Base-by-base conservation (phyloP, 78 protist species). In the Planoprotostelium fungivorum region DNA sequence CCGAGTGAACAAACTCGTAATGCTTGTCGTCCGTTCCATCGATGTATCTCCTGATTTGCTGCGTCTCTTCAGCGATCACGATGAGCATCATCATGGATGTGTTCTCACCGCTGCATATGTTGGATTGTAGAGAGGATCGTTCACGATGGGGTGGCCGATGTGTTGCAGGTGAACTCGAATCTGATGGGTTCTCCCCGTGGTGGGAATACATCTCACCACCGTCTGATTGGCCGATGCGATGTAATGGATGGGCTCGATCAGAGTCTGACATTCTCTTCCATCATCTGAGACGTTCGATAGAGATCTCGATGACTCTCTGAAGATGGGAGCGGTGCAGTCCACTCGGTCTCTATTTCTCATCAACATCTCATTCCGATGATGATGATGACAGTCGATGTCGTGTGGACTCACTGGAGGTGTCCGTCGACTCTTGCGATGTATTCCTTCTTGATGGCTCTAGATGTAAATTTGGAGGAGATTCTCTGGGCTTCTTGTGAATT, bases 111-210 rank as follows among this genome's bases (percentile, higher is more conserved):
- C 73, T 5, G 73, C 73, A 16, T 51, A 16, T 51, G 5, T 51
- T 5, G 5, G 31, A 63, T 92, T 92, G 86, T 97, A 97, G 0
- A 94, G 0, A 29, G 97, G 94, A 84, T 97, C 99, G 84, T 97
- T 93, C 37, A 36, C 84, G 37, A 97, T 97, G 35, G 99, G 99
- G 35, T 85, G 84, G 28, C 96, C 96, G 0, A 89, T 1, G 91
- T 93, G 63, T 86, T 92, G 93, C 1, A 97, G 91, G 37, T 97
- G 99, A 1, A 97, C 73, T 1, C 99, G 94, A n/a, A 97, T 96
- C 86, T 97, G 99, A 85, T 97, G 99, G 1, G 94, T 95, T 34
- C 99, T 86, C 35, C 99, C 99, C 0, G 99, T 97, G 36, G 85
- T 63, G 28, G 98, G 98, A 5, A 37, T 37, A 90, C 91, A 90